phyloP scores from a whole-genome alignment of 2,329 filamentous ascomycete genomes.

The Sarocladium oryzae region DNA sequence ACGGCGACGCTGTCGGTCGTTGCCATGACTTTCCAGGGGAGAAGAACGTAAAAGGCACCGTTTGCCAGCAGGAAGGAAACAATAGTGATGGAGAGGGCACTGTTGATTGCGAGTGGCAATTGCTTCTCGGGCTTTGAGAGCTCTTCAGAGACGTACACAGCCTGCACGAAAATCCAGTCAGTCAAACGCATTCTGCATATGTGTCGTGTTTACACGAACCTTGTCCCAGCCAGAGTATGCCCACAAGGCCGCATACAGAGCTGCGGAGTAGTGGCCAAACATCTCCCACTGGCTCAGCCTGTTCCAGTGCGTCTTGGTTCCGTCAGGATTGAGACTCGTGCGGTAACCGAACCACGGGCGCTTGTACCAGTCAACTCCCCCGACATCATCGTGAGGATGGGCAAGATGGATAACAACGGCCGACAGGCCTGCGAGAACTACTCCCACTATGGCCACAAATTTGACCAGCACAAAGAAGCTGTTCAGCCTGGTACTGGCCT shows the following conservation, averaged over 20 bases:
- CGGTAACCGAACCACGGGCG: conserved; percentile 50
- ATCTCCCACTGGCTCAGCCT: conserved; percentile 48
- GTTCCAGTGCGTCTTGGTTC: conserved; percentile 41
- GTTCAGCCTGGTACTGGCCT: conserved; percentile 48
- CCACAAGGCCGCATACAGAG: conserved; percentile 57
- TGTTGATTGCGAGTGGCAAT: conserved; percentile 56
- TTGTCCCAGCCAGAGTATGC: conserved; percentile 63
- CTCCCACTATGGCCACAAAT: conserved; percentile 39
- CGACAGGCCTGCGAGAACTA: background rate
- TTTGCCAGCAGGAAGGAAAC: conserved; percentile 55
- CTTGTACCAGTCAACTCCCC: conserved; percentile 44
- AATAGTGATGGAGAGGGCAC: conserved; percentile 48
- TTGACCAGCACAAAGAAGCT: conserved; percentile 49
- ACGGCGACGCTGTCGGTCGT: conserved; percentile 57
- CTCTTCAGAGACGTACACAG: conserved; percentile 49
- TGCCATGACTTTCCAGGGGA: conserved; percentile 53
- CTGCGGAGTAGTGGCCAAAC: conserved; percentile 53
- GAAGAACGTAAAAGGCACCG: conserved; percentile 54
- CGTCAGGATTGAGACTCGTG: conserved; percentile 42
- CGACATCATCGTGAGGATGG: conserved; percentile 29
- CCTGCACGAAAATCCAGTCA: conserved; percentile 25
- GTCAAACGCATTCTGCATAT: background rate
- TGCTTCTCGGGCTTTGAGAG: conserved; percentile 43
- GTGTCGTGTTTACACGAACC: conserved; percentile 26
- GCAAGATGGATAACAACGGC: conserved; percentile 25